Conservation (phyloP, 1,284 basidiomycete genomes). For the Tausonia pullulans region DNA sequence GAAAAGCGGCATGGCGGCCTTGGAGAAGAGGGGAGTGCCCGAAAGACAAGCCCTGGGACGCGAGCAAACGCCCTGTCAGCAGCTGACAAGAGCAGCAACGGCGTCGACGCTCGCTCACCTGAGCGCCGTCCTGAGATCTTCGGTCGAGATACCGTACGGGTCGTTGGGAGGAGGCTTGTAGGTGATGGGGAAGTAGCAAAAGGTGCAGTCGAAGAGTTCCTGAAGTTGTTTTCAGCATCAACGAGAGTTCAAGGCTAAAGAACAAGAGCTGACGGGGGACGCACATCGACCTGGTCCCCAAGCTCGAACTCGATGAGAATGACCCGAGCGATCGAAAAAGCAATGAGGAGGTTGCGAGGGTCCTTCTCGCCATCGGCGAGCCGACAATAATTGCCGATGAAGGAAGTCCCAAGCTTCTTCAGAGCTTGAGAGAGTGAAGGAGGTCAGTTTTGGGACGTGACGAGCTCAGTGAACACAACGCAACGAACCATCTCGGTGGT, state of each 20-base stretch:
- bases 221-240: constrained; percentile 28
- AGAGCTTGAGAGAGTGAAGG: constrained; percentile 41
- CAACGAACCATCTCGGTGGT: constrained; percentile 55
- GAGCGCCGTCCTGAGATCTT: constrained; percentile 68
- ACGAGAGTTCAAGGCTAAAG: not conserved
- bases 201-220: constrained; percentile 89
- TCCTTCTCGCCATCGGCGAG: constrained; percentile 94
- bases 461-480: not conserved
- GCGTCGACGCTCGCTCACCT: constrained; percentile 37
- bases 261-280: constrained; percentile 19
- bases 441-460: not conserved
- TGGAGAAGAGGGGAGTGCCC: constrained; percentile 72
- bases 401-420: constrained; percentile 54
- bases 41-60: constrained; percentile 47
- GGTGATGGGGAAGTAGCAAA: constrained; percentile 98
- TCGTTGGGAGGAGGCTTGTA: constrained; percentile 91
- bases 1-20: constrained; percentile 74
- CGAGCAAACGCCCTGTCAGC: not conserved
- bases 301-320: constrained; percentile 82
- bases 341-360: constrained; percentile 81
- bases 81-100: not conserved
- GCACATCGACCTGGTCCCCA: constrained; percentile 58
- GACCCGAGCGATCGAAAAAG: constrained; percentile 76
- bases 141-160: constrained; percentile 81
- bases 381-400: constrained; percentile 46